Evolutionary conservation across 1,284 basidiomycete genomes (phyloP), one percentile per base, ranked within the genome.

Genomic region (Phylloporus sp.): DNA sequence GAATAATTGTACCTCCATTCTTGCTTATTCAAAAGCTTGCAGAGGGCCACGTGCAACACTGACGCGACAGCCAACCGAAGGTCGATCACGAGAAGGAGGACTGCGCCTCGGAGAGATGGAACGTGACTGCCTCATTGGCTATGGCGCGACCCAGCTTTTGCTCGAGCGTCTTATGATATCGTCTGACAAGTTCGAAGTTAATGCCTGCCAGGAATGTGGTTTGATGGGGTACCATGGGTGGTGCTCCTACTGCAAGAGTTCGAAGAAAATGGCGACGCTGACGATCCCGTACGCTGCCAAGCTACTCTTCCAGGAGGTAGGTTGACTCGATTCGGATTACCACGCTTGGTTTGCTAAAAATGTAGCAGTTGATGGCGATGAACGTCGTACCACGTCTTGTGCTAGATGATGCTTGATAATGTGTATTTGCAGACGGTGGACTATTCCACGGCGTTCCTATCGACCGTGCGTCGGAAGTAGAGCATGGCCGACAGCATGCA

Each of bases 231-330:
- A 98, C 81, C 95, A 94, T 72, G 94, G 94, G 62, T 98, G 94
- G 94, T 98, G 95, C 78, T 88, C 93, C 26, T 94, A 94, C 73
- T 99, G 98, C 87, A 97, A 97, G 80, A 96, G 92, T 69, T 94
- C 93, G 49, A 98, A 98, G 80, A 91, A 93, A 74, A 95, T 99
- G 82, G 94, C 96, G 49, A 93, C 96, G 74, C 83, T 99, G 66
- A 97, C 93, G n/a, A 96, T 99, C 62, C 98, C 98, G 2, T 99
- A 99, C 75, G 98, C 97, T 13, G 96, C 96, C 60, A 99, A 99
- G 79, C 78, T 99, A 65, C 82, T 99, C 53, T 96, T 99, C 83
- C 96, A 99, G 78, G 96, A 98, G 86, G 94, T 96, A 69, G 67
- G 87, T 75, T 37, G 40, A 2, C 11, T 17, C 26, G 40, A 50